A percentile compares a stretch with the other conserved stretches of the same genome.
These are phyloP conservation scores for Penicillium sp. DNA, from an alignment of 2,329 filamentous ascomycete species.

Conservation along the genomic window DNA sequence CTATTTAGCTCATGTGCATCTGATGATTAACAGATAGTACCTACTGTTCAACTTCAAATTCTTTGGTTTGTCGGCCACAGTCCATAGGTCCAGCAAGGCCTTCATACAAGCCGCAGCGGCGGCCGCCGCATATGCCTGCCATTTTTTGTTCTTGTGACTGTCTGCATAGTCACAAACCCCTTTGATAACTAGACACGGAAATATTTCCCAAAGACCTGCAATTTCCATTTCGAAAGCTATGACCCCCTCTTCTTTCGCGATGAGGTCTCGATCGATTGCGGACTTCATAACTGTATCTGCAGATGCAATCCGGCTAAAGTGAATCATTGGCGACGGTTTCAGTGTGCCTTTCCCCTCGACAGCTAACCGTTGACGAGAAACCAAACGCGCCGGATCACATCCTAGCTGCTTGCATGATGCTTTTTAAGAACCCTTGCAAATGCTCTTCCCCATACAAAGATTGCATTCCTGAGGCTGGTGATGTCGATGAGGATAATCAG, in stretches of 20 bases:
- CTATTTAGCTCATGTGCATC: not conserved
- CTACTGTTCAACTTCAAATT: not conserved
- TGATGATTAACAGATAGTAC: not conserved
- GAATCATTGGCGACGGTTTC: constrained; percentile 16
- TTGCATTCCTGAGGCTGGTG: constrained; percentile 12
- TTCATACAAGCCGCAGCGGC: constrained; percentile 30
- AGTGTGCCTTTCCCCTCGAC: not conserved
- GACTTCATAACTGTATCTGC: constrained; percentile 37
- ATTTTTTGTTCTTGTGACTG: constrained; percentile 37
- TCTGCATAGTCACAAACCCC: constrained; percentile 42
- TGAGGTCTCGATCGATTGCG: constrained; percentile 25
- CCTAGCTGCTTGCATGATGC: constrained; percentile 23
- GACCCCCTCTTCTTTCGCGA: constrained; percentile 20
- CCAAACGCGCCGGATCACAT: constrained; percentile 20
- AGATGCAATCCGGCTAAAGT: constrained; percentile 33
- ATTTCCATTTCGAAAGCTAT: constrained; percentile 36
- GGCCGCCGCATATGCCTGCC: constrained; percentile 39
- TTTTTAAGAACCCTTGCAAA: constrained; percentile 22
- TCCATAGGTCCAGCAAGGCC: not conserved
- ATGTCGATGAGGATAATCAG: constrained; percentile 31
- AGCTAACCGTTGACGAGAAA: not conserved
- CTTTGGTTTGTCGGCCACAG: not conserved
- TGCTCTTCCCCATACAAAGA: not conserved
- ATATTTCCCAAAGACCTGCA: constrained; percentile 33
- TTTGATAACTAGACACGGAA: constrained; percentile 28